Evolutionary conservation across 495 filamentous ascomycete genomes (phyloP).

Genomic region (Xylaria flabelliformis): DNA sequence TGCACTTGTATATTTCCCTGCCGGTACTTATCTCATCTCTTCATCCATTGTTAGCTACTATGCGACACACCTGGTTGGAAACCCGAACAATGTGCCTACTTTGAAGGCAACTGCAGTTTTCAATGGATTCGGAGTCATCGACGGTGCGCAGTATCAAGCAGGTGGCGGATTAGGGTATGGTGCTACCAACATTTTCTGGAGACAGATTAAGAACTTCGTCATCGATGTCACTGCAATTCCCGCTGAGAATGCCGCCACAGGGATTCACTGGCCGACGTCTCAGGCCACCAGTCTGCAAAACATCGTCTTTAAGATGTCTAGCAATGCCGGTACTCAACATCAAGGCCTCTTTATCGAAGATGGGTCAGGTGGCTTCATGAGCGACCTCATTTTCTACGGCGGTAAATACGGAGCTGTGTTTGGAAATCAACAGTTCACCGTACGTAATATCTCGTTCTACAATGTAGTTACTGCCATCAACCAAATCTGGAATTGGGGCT

Average conservation of each 20-base stretch:
- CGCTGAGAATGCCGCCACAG: conserved; percentile 59
- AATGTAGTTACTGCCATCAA: conserved; percentile 61
- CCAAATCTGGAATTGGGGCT: conserved; percentile 59
- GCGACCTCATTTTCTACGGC: conserved; percentile 75
- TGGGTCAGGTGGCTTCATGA: conserved; percentile 75
- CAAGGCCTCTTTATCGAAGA: conserved; percentile 77
- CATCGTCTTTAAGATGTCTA: conserved; percentile 69
- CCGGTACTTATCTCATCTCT: conserved; percentile 75
- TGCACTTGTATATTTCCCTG: conserved; percentile 77
- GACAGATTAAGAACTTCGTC: conserved; percentile 76
- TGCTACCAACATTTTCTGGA: conserved; percentile 75
- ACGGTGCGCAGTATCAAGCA: conserved; percentile 58
- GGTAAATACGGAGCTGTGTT: conserved; percentile 67
- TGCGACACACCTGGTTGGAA: conserved; percentile 71
- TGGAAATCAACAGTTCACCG: conserved; percentile 84
- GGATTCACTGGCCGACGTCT: conserved; percentile 80
- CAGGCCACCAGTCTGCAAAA: conserved; percentile 80
- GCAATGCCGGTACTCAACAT: conserved; percentile 64
- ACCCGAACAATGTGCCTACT: conserved; percentile 68
- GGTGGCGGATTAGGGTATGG: conserved; percentile 43
- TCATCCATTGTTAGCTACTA: conserved; percentile 69
- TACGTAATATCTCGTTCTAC: conserved; percentile 70
- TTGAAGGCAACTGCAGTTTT: conserved; percentile 70
- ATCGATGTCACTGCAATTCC: conserved; percentile 70
- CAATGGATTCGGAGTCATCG: conserved; percentile 64